These are phyloP conservation scores for Chernovozyma aurita DNA, from an alignment of 1,139 yeast species.

Conservation along the genomic window DNA sequence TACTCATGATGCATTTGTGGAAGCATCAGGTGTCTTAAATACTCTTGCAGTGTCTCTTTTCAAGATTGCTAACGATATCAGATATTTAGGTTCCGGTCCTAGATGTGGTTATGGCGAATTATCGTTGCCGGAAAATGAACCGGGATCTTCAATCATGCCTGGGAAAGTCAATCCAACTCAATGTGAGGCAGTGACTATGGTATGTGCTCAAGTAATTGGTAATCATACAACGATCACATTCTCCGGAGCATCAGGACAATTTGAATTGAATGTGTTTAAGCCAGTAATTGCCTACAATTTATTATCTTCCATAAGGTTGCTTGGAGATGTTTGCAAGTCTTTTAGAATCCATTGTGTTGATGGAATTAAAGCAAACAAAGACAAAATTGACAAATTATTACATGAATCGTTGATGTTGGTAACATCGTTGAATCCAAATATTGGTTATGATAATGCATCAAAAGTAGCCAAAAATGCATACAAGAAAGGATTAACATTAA, in stretches of 20 bases:
- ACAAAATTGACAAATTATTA: conserved; percentile 73
- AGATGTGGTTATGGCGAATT: conserved; percentile 96
- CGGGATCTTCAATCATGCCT: conserved; percentile 96
- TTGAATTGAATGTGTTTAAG: conserved; percentile 91
- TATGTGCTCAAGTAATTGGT: conserved; percentile 90
- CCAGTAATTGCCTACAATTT: conserved; percentile 87
- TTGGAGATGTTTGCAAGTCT: conserved; percentile 78
- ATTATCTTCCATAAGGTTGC: conserved; percentile 70
- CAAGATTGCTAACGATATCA: conserved; percentile 91
- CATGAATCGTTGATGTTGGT: conserved; percentile 92
- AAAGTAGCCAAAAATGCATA: conserved; percentile 95
- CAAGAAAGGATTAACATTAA: conserved; percentile 87
- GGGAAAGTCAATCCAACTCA: conserved; percentile 98
- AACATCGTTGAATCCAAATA: conserved; percentile 92
- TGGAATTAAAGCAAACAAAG: conserved; percentile 79
- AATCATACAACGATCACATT: conserved; percentile 86
- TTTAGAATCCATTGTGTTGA: conserved; percentile 88
- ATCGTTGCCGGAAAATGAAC: conserved; percentile 89
- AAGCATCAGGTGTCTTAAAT: conserved; percentile 89
- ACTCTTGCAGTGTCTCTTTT: conserved; percentile 82
- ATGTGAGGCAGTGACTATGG: conserved; percentile 95
- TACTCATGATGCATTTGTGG: conserved; percentile 93
- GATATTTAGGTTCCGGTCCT: conserved; percentile 95
- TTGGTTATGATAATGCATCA: conserved; percentile 90
- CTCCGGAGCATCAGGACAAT: conserved; percentile 95